phyloP scores from a whole-genome alignment of 495 filamentous ascomycete genomes.

The Pseudoneurospora amorphoporcata region DNA sequence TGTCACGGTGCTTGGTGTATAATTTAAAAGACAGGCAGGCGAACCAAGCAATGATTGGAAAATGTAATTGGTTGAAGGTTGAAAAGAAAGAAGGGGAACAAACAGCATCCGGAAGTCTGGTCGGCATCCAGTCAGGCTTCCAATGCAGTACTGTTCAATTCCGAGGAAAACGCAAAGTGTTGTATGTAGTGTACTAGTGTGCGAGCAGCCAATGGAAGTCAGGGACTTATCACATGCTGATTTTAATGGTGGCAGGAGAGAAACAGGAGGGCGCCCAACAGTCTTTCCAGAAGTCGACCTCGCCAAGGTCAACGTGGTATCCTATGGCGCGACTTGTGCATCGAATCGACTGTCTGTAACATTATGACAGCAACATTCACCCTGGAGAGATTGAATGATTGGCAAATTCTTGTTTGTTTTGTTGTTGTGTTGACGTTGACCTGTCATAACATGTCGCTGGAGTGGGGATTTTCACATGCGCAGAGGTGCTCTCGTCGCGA shows the following conservation, averaged over 20 bases:
- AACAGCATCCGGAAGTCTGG: not conserved
- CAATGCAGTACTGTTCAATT: not conserved
- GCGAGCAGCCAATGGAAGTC: not conserved
- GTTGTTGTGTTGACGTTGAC: not conserved
- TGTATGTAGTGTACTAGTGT: too few species aligned
- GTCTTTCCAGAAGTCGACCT: not conserved
- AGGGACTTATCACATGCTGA: not conserved
- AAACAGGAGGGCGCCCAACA: not conserved
- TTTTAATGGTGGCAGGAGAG: not conserved
- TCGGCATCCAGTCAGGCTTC: not conserved
- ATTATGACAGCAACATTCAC: not conserved
- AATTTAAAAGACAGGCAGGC: too few species aligned
- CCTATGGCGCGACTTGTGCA: not conserved
- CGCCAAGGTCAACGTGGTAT: not conserved
- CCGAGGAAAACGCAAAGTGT: too few species aligned
- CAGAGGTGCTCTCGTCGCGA: not conserved
- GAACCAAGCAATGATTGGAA: too few species aligned
- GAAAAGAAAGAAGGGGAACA: too few species aligned
- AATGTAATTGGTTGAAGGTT: too few species aligned
- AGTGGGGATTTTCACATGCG: not conserved
- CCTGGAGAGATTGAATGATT: too few species aligned
- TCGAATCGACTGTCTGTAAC: not conserved
- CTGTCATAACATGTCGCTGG: not conserved
- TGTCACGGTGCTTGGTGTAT: too few species aligned
- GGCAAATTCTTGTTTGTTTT: too few species aligned